Evolutionary conservation across 1,139 yeast species (phyloP), one percentile per base, ranked within the genome.

Genomic region (Geotrichum reessii): DNA sequence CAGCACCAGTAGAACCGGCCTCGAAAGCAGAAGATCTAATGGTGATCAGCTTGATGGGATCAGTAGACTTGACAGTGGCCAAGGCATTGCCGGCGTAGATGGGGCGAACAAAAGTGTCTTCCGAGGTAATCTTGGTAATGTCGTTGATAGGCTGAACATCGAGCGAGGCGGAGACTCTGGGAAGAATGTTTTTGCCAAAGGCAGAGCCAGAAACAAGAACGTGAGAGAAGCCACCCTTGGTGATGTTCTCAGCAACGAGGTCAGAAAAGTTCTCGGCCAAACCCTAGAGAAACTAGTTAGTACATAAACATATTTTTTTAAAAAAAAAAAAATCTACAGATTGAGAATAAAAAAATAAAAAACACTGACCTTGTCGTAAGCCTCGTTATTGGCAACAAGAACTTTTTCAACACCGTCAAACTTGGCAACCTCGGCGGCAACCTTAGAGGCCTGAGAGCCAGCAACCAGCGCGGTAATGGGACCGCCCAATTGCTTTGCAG

Each of bases 21-120:
- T 84, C 79, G 68, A 93, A 93, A 0, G 98, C 90, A 24, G 97
- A 87, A 1, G 92, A 80, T 76, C 99, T 83, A 14, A 89, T 84
- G 14, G 96, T 86, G 24, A 87, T 76, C 62, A 93, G 75, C 58
- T 88, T 80, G 63, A 82, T 76, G 9, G 78, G 71, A 68, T 92
- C 97, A 33, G 73, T 77, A 44, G 90, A 78, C 72, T 85, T 82
- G 60, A 93, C 90, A 5, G 97, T 91, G 47, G 90, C 83, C 63
- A 90, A 77, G 1, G 95, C 96, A 73, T 93, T 93, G 54, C 99
- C 99, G 40, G 99, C 99, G 71, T 90, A 93, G 55, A 93, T 90
- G 55, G 98, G 98, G 71, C 98, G 85, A 44, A 85, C 84, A 74
- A 93, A 93, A 6, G 96, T 88, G 62, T 81, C 81, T 28, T 81